These are phyloP conservation scores for Drechslerella stenobrocha DNA, from an alignment of 2,329 filamentous ascomycete genomes.

Conservation along the genomic window DNA sequence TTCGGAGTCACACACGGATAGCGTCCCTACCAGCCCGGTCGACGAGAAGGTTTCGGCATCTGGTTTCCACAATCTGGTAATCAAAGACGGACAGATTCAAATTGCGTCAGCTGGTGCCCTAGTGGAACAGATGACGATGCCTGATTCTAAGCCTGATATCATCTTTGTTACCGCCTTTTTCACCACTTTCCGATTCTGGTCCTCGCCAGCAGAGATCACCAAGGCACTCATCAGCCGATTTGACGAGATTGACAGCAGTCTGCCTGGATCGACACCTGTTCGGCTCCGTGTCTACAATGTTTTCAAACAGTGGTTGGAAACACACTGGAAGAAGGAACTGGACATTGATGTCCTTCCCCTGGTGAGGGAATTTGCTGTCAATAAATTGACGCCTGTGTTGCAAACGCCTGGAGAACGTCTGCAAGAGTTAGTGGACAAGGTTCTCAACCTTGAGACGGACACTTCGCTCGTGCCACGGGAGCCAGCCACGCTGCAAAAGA, in stretches of 20 bases:
- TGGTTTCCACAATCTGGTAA: conserved; percentile 86
- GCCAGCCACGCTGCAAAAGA: conserved; percentile 71
- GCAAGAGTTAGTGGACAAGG: conserved; percentile 75
- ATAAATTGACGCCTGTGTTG: conserved; percentile 68
- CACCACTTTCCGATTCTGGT: conserved; percentile 92
- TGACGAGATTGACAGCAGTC: conserved; percentile 81
- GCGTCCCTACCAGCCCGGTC: conserved; percentile 24
- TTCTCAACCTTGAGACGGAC: conserved; percentile 65
- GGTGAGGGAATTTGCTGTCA: conserved; percentile 78
- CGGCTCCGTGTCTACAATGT: conserved; percentile 91
- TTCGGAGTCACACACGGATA: conserved; percentile 14
- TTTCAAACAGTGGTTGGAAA: conserved; percentile 96
- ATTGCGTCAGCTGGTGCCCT: conserved; percentile 87
- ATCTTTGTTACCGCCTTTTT: conserved; percentile 94
- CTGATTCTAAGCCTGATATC: conserved; percentile 87
- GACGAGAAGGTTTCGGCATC: conserved; percentile 65
- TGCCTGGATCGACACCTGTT: conserved; percentile 73
- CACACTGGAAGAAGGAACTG: conserved; percentile 83
- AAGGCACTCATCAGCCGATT: conserved; percentile 86
- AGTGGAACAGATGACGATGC: conserved; percentile 90
- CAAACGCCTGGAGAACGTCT: conserved; percentile 80
- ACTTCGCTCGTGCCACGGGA: conserved; percentile 79
- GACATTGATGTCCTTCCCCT: conserved; percentile 75
- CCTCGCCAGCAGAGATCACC: conserved; percentile 75
- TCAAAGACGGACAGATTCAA: conserved; percentile 92